Evolutionary conservation across 371 early-diverging fungal genomes (phyloP), one percentile per base, ranked within the genome.

Genomic region (Coemansia sp.): DNA sequence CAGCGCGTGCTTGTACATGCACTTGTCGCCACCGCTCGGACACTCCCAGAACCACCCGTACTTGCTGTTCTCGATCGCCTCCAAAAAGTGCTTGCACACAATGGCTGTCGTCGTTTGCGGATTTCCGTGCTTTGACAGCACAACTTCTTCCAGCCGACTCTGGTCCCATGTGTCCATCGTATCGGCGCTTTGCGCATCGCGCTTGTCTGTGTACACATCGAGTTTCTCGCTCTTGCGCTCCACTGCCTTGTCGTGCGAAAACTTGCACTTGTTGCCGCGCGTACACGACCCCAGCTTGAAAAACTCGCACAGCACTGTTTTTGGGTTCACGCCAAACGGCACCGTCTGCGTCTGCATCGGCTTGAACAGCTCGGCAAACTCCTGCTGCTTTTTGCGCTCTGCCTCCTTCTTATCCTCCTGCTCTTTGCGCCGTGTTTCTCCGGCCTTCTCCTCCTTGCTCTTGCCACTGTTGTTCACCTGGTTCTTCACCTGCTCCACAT

Each of bases 21-120:
- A 98, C 63, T 84, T 83, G 83, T 82, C 83, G 83, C 91, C 92
- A 70, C 93, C 94, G 67, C 92, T 91, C 5, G 96, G 98, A 82
- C 99, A 99, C 66, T 93, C 93, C 99, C 99, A 99, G 85, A 96
- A 97, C 94, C 95, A 96, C 61, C 96, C 98, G 80, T 98, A 98
- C 83, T 98, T 98, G 76, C 90, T 83, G 61, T 85, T 84, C 77
- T 99, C 98, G 63, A 99, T 93, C n/a, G 99, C 99, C 75, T 99
- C 98, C 85, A 99, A 87, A 78, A 99, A 97, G 85, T 84, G 91
- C 83, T 97, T 98, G 88, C 99, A 99, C n/a, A 99, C 98, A 83
- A 97, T 96, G 69, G 92, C 95, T 4, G 98, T 98, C 12, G 94
- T 91, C 17, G 93, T 91, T 70, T 88, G 90, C 13, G 83, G 82